Evolutionary conservation across 768 basidiomycete genomes (phyloP).

Genomic region (Mycena floridula): DNA sequence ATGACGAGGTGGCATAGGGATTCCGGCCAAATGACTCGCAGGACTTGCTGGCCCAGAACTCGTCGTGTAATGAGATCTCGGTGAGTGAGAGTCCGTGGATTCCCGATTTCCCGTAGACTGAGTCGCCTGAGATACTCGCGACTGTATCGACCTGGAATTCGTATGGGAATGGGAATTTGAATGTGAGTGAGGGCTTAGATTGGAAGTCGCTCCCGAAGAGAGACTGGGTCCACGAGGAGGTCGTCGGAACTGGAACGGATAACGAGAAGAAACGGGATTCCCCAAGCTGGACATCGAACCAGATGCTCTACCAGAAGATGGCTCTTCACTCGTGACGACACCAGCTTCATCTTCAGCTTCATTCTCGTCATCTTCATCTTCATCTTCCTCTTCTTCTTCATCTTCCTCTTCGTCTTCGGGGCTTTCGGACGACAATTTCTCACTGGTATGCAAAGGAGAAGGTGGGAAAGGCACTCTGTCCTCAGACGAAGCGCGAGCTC

Average conservation of each 20-base stretch:
- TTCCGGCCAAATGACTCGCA: slow-evolving; percentile 23
- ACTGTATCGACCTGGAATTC: slow-evolving; percentile 32
- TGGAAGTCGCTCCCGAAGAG: slow-evolving; percentile 34
- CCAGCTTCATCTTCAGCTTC: slow-evolving; percentile 22
- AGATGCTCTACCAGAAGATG: slow-evolving; percentile 59
- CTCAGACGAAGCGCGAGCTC: slow-evolving; percentile 54
- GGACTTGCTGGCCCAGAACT: slow-evolving; percentile 31
- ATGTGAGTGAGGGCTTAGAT: slow-evolving; percentile 27
- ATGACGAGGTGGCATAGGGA: slow-evolving; percentile 40
- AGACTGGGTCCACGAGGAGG: slow-evolving; percentile 37
- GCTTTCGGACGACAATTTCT: slow-evolving; percentile 23
- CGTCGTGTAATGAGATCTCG: slow-evolving; percentile 28
- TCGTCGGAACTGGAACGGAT: slow-evolving; percentile 63
- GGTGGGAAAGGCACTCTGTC: slow-evolving; percentile 75
- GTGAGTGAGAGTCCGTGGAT: slow-evolving; percentile 53
- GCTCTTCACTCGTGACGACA: slow-evolving; percentile 31
- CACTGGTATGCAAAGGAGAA: slow-evolving; percentile 39
- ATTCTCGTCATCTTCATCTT: slow-evolving; percentile 17
- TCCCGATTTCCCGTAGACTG: slow-evolving; percentile 62
- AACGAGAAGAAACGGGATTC: slow-evolving; percentile 63
- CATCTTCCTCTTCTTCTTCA: slow-evolving; percentile 26
- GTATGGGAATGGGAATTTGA: slow-evolving; percentile 28
- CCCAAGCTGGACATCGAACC: slow-evolving; percentile 85
- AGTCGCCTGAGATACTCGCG: slow-evolving; percentile 35
- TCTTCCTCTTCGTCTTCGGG: slow-evolving; percentile 26